Base-by-base conservation (phyloP, 257 asterid species). In the Solanum etuberosum region DNA sequence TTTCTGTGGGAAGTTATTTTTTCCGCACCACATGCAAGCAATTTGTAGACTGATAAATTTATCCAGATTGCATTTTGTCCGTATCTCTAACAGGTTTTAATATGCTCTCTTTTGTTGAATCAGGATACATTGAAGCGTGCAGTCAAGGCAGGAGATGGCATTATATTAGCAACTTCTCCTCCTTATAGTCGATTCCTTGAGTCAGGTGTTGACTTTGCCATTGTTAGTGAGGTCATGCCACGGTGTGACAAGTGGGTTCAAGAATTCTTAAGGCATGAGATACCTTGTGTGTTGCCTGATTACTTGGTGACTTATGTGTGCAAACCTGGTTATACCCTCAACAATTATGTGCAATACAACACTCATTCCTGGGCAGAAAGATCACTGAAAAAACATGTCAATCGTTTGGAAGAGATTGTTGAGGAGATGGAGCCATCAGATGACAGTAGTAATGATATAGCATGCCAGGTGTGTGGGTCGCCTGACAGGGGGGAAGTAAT, bases 71-170 rank as follows among this genome's bases (percentile, higher is more conserved):
- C 40, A 27, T 10, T 27, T 78, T 18, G 27, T 80, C 6, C 7
- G 27, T 16, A 27, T 48, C 68, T 80, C 68, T 51, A 29, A 20
- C 68, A 46, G 68, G 85, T 46, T 80, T 16, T 18, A 29, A 80
- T 32, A 8, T 34, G 31, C 37, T 85, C 21, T 43, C 34, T 80
- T 59, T 81, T 84, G 72, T 65, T 88, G 83, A 63, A 89, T 78
- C 90, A 97, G 99, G 99, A 97, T 71, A 97, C 99, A 3, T 70
- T 97, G 87, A 97, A 97, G 91, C 98, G 98, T n/a, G 99, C 89
- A 0, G 88, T 97, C 59, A 97, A 95, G 95, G 98, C 98, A 27
- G 99, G 99, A 83, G 99, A 93, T 31, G 99, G 99, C 76, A 93
- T 92, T 20, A 93, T 96, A 84, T 72, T 97, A 86, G 99, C 99